These are phyloP conservation scores for Xerocomus spinulosus DNA, from an alignment of 768 basidiomycete species.

Conservation along the genomic window DNA sequence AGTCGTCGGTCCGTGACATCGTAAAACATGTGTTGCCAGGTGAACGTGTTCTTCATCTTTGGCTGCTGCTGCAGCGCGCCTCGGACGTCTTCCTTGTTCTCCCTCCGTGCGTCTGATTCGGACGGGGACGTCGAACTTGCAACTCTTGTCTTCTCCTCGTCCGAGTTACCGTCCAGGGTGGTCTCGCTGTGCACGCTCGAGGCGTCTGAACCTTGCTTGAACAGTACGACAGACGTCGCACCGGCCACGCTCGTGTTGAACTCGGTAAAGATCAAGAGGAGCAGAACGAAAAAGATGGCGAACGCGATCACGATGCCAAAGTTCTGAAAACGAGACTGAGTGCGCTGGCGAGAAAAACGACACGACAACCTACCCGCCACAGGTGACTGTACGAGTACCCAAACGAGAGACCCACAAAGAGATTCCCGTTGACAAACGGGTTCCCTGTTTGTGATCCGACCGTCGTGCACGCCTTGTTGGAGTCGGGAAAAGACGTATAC, in stretches of 20 bases:
- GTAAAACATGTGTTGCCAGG: slow-evolving; percentile 73
- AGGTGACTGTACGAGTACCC: slow-evolving; percentile 43
- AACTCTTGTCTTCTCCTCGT: slow-evolving; percentile 27
- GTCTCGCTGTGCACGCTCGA: background rate
- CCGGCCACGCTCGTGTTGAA: slow-evolving; percentile 36
- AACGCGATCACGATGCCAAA: slow-evolving; percentile 70
- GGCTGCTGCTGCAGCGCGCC: slow-evolving; percentile 34
- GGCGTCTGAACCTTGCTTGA: slow-evolving; percentile 52
- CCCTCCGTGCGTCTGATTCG: slow-evolving; percentile 4
- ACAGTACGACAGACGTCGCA: slow-evolving; percentile 49
- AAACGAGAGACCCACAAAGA: slow-evolving; percentile 46
- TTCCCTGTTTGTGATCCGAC: slow-evolving; percentile 63
- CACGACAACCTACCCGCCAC: slow-evolving; percentile 37
- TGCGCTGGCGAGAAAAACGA: background rate
- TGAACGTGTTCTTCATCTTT: slow-evolving; percentile 57
- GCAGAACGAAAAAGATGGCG: slow-evolving; percentile 49
- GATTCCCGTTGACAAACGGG: slow-evolving; percentile 53
- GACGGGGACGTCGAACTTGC: background rate
- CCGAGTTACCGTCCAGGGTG: background rate
- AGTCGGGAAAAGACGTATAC: slow-evolving; percentile 50
- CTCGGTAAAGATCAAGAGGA: slow-evolving; percentile 60
- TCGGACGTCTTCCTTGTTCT: slow-evolving; percentile 19
- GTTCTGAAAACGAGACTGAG: slow-evolving; percentile 37
- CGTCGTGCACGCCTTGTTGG: slow-evolving; percentile 74
- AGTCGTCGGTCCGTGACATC: slow-evolving; percentile 54